phyloP scores from a whole-genome alignment of 2,329 filamentous ascomycete species.

The Penicillium aurantiogriseum region DNA sequence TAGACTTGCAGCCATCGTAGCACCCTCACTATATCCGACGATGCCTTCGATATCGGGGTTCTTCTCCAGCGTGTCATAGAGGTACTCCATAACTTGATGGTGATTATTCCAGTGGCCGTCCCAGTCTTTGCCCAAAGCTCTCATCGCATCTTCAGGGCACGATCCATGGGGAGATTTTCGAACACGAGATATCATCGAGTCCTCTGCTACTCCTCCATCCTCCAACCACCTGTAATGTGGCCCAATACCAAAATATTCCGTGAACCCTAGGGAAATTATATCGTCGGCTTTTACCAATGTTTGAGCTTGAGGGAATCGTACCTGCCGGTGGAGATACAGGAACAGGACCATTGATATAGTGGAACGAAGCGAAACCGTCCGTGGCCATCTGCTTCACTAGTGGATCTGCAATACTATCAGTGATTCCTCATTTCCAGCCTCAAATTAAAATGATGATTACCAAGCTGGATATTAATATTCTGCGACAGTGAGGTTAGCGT shows the following conservation, averaged over 20 bases:
- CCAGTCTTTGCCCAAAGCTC: conserved; percentile 14
- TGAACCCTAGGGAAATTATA: conserved; percentile 13
- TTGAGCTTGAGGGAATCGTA: not conserved
- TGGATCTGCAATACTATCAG: conserved; percentile 12
- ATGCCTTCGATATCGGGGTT: conserved; percentile 51
- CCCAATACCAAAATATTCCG: conserved; percentile 23
- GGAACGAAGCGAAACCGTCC: conserved; percentile 22
- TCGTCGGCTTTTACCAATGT: not conserved
- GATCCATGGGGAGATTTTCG: conserved; percentile 21
- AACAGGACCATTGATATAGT: conserved; percentile 24
- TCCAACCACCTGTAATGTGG: conserved; percentile 25
- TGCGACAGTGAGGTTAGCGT: conserved; percentile 5
- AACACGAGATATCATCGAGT: conserved; percentile 26
- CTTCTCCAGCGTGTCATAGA: conserved; percentile 47
- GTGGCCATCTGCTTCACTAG: conserved; percentile 19
- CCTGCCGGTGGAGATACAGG: conserved; percentile 18
- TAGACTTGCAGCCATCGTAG: conserved; percentile 54
- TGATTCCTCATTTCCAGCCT: not conserved
- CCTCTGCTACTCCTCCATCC: conserved; percentile 23
- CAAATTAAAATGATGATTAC: not conserved
- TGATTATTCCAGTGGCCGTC: conserved; percentile 21
- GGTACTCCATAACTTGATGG: conserved; percentile 27
- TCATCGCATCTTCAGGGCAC: conserved; percentile 23
- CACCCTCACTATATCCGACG: conserved; percentile 62
- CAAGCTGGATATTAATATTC: conserved; percentile 23